Conservation (phyloP, 352 stramenopile genomes). For the Aphanomyces astaci region DNA sequence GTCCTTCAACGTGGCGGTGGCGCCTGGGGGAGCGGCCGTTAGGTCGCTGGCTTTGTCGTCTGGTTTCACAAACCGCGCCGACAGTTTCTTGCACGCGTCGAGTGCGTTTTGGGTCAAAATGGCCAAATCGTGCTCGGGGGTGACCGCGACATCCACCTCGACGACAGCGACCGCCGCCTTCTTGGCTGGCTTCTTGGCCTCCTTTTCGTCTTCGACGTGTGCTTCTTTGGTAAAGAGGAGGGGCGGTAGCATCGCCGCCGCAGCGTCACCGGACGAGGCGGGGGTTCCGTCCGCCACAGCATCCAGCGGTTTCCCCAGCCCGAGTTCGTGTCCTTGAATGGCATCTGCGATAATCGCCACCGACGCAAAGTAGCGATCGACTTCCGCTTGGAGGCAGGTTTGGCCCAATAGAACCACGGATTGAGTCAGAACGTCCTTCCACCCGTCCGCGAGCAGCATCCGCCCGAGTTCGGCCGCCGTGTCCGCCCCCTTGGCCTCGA, state of each 20-base stretch:
- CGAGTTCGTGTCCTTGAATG: slow-evolving; percentile 29
- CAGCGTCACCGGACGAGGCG: background rate
- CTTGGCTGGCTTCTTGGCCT: slow-evolving; percentile 16
- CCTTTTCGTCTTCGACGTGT: background rate
- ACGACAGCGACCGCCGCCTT: slow-evolving; percentile 35
- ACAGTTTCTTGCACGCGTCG: slow-evolving; percentile 7
- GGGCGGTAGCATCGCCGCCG: background rate
- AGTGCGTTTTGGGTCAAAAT: slow-evolving; percentile 12
- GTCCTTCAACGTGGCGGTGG: slow-evolving; percentile 14
- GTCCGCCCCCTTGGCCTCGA: slow-evolving; percentile 36
- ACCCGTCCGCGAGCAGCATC: slow-evolving; percentile 38
- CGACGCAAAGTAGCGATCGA: slow-evolving; percentile 56
- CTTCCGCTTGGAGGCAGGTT: slow-evolving; percentile 55
- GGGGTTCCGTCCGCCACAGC: background rate
- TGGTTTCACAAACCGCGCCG: slow-evolving; percentile 25
- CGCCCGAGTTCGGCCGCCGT: slow-evolving; percentile 41
- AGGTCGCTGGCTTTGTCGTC: slow-evolving; percentile 25
- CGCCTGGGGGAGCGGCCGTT: slow-evolving; percentile 22
- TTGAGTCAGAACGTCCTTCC: slow-evolving; percentile 48
- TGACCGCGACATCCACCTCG: slow-evolving; percentile 9
- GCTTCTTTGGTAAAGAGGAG: background rate
- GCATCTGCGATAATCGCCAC: slow-evolving; percentile 49
- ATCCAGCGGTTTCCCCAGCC: background rate
- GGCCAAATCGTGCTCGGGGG: slow-evolving; percentile 25
- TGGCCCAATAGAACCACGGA: slow-evolving; percentile 40